Percentiles rank a stretch among this genome's conserved stretches.
phyloP scores from a whole-genome alignment of 1,139 yeast genomes.

The Ashbya aceris region DNA sequence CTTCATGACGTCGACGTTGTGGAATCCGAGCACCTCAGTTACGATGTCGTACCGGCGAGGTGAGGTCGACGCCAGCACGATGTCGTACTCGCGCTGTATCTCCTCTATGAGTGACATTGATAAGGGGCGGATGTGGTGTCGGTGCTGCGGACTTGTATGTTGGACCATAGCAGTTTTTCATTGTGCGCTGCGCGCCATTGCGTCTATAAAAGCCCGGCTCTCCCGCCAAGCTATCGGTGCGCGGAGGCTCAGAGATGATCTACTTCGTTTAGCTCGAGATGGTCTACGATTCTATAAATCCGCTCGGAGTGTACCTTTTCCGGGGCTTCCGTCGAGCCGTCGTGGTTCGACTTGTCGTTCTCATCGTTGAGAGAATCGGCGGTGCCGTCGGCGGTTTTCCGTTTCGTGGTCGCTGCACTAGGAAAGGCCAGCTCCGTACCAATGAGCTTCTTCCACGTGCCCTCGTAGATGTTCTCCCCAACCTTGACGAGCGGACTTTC shows the following conservation, averaged over 20 bases:
- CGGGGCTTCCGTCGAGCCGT: slow-evolving; percentile 6
- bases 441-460: slow-evolving; percentile 67
- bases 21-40: slow-evolving; percentile 48
- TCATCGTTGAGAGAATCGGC: slow-evolving; percentile 2
- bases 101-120: slow-evolving; percentile 21
- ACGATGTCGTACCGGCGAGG: slow-evolving; percentile 71
- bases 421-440: slow-evolving; percentile 66
- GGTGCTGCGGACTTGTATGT: too few species aligned
- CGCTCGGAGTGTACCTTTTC: slow-evolving; percentile 16
- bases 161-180: too few species aligned
- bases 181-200: too few species aligned
- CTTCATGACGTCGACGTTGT: slow-evolving; percentile 37
- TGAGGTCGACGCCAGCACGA: slow-evolving; percentile 75
- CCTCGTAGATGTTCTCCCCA: slow-evolving; percentile 53
- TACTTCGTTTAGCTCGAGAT: slow-evolving; percentile 22
- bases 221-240: too few species aligned
- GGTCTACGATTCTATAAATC: slow-evolving; percentile 28
- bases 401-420: slow-evolving; percentile 19
- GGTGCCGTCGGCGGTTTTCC: slow-evolving; percentile 4
- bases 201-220: too few species aligned
- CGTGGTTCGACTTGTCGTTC: slow-evolving; percentile 4
- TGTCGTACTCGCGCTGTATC: slow-evolving; percentile 24
- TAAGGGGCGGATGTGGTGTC: too few species aligned
- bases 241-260: neutral
- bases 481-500: slow-evolving; percentile 45